Percentiles rank a stretch among this genome's conserved stretches.
Conservation (phyloP, 2,329 filamentous ascomycete species). For the Zymoseptoria tritici region DNA sequence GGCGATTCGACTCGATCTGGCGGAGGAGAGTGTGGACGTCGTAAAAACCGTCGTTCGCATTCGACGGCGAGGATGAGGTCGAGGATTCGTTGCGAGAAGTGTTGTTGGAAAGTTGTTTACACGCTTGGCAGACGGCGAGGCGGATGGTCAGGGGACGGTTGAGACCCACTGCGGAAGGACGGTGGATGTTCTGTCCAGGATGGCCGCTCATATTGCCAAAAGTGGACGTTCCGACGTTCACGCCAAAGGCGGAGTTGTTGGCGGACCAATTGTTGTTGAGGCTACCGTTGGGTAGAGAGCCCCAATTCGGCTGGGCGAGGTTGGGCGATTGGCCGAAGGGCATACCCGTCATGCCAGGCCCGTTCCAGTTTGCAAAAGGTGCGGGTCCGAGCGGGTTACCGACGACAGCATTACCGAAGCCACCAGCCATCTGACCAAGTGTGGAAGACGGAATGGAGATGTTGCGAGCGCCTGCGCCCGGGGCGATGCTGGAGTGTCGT, state of each 20-base stretch:
- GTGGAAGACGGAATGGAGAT: constrained; percentile 22
- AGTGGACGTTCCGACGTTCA: constrained; percentile 30
- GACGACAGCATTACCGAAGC: constrained; percentile 13
- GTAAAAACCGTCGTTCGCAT: constrained; percentile 55
- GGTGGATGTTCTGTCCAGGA: constrained; percentile 38
- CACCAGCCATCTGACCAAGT: constrained; percentile 12
- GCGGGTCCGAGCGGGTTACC: not conserved
- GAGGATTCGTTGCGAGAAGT: constrained; percentile 31
- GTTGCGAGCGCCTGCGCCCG: constrained; percentile 18
- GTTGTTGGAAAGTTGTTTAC: constrained; percentile 50
- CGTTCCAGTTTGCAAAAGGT: constrained; percentile 35
- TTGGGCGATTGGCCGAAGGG: constrained; percentile 32
- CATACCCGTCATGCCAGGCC: constrained; percentile 29
- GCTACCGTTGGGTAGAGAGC: constrained; percentile 28
- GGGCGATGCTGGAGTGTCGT: constrained; percentile 32
- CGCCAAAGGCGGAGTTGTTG: constrained; percentile 35
- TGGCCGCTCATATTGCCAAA: constrained; percentile 43
- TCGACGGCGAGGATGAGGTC: constrained; percentile 22
- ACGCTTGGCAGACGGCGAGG: constrained; percentile 68
- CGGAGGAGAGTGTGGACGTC: constrained; percentile 56
- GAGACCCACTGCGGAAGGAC: constrained; percentile 18
- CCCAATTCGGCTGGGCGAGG: constrained; percentile 33
- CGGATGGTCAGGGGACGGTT: constrained; percentile 60
- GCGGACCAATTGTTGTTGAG: constrained; percentile 28
- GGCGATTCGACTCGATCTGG: constrained; percentile 59